These are phyloP conservation scores for Deuterostichococcus epilithicus DNA, from an alignment of 139 green algal species.

Conservation along the genomic window DNA sequence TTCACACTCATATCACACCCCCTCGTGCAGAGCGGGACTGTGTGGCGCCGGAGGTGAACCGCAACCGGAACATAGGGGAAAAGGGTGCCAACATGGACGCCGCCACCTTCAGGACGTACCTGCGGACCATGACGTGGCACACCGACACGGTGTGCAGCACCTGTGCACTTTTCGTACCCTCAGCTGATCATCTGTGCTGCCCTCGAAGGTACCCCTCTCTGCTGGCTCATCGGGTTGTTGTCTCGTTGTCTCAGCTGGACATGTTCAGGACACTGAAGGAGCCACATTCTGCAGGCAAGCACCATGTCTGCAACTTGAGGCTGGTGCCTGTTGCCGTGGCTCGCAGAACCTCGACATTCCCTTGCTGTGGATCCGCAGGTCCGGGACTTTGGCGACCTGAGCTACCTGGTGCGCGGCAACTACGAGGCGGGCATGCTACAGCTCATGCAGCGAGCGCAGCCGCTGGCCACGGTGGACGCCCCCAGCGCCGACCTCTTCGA, in stretches of 20 bases:
- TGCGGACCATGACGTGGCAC: conserved; percentile 33
- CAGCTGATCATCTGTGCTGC: too few species aligned
- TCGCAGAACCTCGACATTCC: too few species aligned
- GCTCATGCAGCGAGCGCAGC: neutral
- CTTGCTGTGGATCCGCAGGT: too few species aligned
- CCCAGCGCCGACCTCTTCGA: neutral
- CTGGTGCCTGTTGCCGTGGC: too few species aligned
- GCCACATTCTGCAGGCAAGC: too few species aligned
- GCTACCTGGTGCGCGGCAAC: conserved; percentile 15
- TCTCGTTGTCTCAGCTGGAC: too few species aligned
- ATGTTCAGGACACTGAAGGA: too few species aligned
- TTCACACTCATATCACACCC: too few species aligned
- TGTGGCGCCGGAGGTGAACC: conserved; percentile 37
- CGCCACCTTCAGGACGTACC: conserved; percentile 23
- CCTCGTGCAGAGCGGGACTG: conserved; percentile 31
- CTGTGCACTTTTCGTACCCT: conserved; percentile 27
- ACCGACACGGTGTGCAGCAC: neutral
- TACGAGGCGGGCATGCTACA: conserved; percentile 1
- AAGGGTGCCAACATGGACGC: conserved; percentile 46
- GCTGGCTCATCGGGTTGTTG: too few species aligned
- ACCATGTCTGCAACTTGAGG: too few species aligned
- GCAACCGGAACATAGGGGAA: conserved; percentile 45
- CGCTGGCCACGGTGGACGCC: neutral
- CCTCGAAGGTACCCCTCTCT: too few species aligned
- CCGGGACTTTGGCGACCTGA: conserved; percentile 24